Conservation (phyloP, 257 asterid genomes). For the Lithospermum erythrorhizon region DNA sequence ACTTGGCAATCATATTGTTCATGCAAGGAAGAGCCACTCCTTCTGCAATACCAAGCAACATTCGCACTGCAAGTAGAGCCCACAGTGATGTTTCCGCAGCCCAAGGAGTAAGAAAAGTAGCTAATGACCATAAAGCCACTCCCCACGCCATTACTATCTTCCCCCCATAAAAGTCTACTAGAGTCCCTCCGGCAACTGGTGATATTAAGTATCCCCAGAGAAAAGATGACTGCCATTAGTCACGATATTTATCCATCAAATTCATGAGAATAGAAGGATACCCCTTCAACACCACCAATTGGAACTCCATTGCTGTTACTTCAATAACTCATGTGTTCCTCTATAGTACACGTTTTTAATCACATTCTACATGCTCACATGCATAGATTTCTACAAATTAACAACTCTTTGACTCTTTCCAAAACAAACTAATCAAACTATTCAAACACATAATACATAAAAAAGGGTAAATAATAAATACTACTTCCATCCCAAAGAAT, state of each 20-base stretch:
- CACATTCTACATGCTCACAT: neutral
- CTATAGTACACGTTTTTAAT: too few species aligned
- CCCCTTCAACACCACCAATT: neutral
- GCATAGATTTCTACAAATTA: neutral
- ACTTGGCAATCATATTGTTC: conserved; percentile 96
- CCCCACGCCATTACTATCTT: conserved; percentile 98
- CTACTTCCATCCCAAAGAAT: too few species aligned
- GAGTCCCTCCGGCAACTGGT: conserved; percentile 91
- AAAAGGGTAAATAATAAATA: too few species aligned
- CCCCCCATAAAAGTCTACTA: conserved; percentile 84
- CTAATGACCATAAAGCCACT: conserved; percentile 90
- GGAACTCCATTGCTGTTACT: neutral
- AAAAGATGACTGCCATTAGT: conserved; percentile 92
- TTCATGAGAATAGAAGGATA: neutral
- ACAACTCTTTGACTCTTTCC: neutral
- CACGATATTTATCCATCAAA: conserved; percentile 35
- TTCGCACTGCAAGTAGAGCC: conserved; percentile 61
- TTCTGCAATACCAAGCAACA: conserved; percentile 90
- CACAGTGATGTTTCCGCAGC: conserved; percentile 73
- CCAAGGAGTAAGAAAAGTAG: conserved; percentile 95
- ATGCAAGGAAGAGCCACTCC: conserved; percentile 99
- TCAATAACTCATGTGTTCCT: too few species aligned
- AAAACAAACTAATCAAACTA: too few species aligned
- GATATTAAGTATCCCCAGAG: conserved; percentile 99
- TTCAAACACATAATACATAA: too few species aligned